Percentiles rank a stretch among this genome's conserved stretches.
These are phyloP conservation scores for Pyrenophora graminea DNA, from an alignment of 2,329 filamentous ascomycete genomes.

Conservation along the genomic window DNA sequence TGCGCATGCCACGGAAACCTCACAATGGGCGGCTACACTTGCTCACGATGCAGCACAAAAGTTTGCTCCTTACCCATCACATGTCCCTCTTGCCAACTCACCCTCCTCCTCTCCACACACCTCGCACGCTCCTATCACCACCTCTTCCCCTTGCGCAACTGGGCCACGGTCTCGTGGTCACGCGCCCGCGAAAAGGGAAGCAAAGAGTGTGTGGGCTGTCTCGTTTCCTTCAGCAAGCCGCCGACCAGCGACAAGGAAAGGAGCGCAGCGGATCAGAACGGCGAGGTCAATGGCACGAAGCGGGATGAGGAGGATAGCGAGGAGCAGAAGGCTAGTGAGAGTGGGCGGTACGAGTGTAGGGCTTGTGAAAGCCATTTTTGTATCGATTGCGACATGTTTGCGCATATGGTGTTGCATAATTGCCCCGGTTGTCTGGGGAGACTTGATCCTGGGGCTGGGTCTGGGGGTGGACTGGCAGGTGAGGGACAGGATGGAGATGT, in stretches of 20 bases:
- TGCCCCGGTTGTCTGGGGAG: conserved; percentile 80
- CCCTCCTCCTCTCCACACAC: conserved; percentile 84
- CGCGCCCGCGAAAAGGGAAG: conserved; percentile 58
- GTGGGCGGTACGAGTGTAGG: conserved; percentile 83
- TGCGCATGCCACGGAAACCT: conserved; percentile 91
- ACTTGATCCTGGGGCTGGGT: conserved; percentile 22
- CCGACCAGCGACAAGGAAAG: conserved; percentile 19
- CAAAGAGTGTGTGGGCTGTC: conserved; percentile 76
- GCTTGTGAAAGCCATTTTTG: conserved; percentile 92
- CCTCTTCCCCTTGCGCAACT: conserved; percentile 68
- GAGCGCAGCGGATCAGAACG: conserved; percentile 16
- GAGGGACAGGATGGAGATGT: conserved; percentile 31
- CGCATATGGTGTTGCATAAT: conserved; percentile 92
- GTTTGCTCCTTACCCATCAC: conserved; percentile 89
- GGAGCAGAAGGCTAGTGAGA: conserved; percentile 68
- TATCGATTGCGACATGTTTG: conserved; percentile 96
- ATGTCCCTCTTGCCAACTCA: conserved; percentile 88
- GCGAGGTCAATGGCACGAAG: conserved; percentile 18
- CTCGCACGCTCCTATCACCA: conserved; percentile 47
- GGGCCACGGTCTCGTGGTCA: conserved; percentile 86
- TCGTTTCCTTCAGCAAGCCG: conserved; percentile 67
- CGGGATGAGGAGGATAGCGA: conserved; percentile 39
- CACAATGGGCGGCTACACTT: conserved; percentile 82
- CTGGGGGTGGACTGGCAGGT: not conserved
- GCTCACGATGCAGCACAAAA: conserved; percentile 84